These are phyloP conservation scores for Leishmania tropica DNA, from an alignment of 208 protist genomes.

Conservation along the genomic window DNA sequence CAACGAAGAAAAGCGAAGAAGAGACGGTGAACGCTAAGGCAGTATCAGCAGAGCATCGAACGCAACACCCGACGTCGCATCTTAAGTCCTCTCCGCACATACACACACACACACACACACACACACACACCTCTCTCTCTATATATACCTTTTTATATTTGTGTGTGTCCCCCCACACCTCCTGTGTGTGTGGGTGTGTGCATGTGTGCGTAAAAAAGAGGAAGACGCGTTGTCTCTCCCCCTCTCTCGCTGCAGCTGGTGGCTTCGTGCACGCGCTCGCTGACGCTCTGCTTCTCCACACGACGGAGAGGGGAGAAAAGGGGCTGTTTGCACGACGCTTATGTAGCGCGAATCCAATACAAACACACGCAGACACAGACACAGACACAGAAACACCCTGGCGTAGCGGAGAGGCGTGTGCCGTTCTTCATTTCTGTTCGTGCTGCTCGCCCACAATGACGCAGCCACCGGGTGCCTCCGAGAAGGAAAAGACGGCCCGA, in stretches of 20 bases:
- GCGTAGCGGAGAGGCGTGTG: not conserved
- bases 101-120: no score
- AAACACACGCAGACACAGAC: not conserved
- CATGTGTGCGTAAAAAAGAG: not conserved
- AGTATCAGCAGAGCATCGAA: no score
- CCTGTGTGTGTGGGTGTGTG: no score
- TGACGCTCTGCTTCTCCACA: not conserved
- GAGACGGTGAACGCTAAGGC: no score
- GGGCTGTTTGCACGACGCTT: not conserved
- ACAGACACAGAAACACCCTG: not conserved
- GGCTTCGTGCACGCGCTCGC: not conserved
- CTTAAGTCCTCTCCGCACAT: not conserved
- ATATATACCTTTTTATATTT: no score
- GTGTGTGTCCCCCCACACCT: no score
- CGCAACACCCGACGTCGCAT: no score
- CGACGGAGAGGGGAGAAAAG: not conserved
- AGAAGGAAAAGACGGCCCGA: conserved; percentile 32
- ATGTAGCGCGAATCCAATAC: not conserved
- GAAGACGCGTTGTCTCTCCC: not conserved
- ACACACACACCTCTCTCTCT: no score
- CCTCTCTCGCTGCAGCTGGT: not conserved
- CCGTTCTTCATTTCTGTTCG: not conserved
- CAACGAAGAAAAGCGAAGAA: no score
- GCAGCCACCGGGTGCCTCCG: conserved; percentile 14
- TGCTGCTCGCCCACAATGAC: conserved; percentile 6